Evolutionary conservation across 2,329 filamentous ascomycete genomes (phyloP).

Genomic region (Monosporascus sp.): DNA sequence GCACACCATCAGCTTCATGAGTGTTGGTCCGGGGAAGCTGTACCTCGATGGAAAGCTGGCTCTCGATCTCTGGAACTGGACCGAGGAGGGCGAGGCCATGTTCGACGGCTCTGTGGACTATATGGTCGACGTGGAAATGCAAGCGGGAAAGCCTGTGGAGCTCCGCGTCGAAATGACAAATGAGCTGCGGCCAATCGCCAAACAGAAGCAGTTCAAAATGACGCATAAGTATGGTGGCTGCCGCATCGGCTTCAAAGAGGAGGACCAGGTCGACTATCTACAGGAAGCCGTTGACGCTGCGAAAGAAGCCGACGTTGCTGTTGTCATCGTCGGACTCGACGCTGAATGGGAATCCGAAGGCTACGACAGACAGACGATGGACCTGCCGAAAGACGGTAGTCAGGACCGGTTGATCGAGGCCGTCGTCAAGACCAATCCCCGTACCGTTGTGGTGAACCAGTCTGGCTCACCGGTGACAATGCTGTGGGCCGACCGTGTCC

Average conservation of each 20-base stretch:
- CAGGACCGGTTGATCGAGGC: slow-evolving; percentile 61
- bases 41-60: slow-evolving; percentile 55
- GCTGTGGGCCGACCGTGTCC: slow-evolving; percentile 63
- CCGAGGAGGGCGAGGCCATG: slow-evolving; percentile 65
- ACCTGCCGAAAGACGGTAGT: slow-evolving; percentile 50
- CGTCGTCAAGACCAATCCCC: slow-evolving; percentile 57
- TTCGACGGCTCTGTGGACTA: slow-evolving; percentile 64
- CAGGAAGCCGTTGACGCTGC: slow-evolving; percentile 61
- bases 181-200: slow-evolving; percentile 57
- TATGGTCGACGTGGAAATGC: slow-evolving; percentile 55
- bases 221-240: slow-evolving; percentile 67
- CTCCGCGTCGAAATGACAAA: slow-evolving; percentile 62
- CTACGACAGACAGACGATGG: slow-evolving; percentile 60
- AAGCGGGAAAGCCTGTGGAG: slow-evolving; percentile 54
- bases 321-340: slow-evolving; percentile 66
- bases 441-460: slow-evolving; percentile 65
- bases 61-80: slow-evolving; percentile 66
- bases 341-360: slow-evolving; percentile 74
- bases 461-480: slow-evolving; percentile 65
- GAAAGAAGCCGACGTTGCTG: slow-evolving; percentile 58
- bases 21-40: slow-evolving; percentile 59
- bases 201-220: slow-evolving; percentile 51
- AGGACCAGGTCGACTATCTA: slow-evolving; percentile 57
- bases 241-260: slow-evolving; percentile 65
- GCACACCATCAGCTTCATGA: slow-evolving; percentile 65